Evolutionary conservation across 768 basidiomycete genomes (phyloP), one percentile per base, ranked within the genome.

Genomic region (Phlegmacium glaucopus): DNA sequence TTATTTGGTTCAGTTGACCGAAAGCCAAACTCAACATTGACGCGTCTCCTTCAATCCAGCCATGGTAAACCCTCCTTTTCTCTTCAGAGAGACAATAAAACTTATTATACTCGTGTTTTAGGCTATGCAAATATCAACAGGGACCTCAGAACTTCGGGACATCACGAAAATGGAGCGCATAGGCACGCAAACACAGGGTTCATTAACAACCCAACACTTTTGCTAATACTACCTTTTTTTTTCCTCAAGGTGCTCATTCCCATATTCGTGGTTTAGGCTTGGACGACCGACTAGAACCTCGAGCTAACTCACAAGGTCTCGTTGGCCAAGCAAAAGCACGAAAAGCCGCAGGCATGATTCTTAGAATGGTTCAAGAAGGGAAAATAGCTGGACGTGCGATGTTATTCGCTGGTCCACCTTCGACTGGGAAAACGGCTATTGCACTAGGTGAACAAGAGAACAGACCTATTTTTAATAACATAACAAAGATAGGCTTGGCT

Each of bases 351-450:
- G 96, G 96, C 2, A 88, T 98, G 78, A 93, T 97, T 51, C 78
- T 98, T 59, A 94, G 88, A 70, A 95, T 99, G 94, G 94, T 98
- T 6, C 90, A 96, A 65, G 92, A 96, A 59, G 93, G 93, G 13
- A 77, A 86, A 48, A 97, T 98, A 59, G 94, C 96, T 0, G 96
- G 96, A 22, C 80, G 95, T 37, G 92, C 94, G 6, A 94, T 99
- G 69, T 74, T 99, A 45, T 96, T 99, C 67, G 96, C 96, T 13
- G 96, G 96, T 0, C 96, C 96, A 6, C 94, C 96, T 6, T 92
- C 91, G 27, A 93, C 94, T 1, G 96, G 96, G 18, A 99, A 99
- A 70, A 98, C 96, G 0, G 96, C 96, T 27, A 96, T 99, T 60
- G 96, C 95, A 5, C 79, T 98, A 68, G 95, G 94, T 90, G 5